Conservation (phyloP, 352 stramenopile species). For the Globisporangium camurandrum region DNA sequence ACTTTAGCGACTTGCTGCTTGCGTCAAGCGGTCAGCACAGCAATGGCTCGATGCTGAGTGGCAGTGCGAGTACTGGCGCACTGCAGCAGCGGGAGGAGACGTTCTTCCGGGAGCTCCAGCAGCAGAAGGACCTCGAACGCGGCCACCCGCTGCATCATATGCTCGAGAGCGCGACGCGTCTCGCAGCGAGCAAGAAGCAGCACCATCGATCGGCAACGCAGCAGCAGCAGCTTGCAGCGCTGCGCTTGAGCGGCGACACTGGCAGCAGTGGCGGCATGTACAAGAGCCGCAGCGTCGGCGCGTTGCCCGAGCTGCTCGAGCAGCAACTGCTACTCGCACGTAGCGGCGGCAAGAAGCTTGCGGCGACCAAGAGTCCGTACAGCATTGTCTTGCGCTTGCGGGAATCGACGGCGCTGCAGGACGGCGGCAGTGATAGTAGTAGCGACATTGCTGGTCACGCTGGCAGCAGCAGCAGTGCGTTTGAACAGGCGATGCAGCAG, state of each 20-base stretch:
- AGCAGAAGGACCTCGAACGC: conserved; percentile 38
- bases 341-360: too few relatives aligned
- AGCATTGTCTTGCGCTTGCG: conserved; percentile 38
- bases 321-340: conserved; percentile 17
- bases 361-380: conserved; percentile 42
- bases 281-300: conserved; percentile 29
- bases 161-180: conserved; percentile 43
- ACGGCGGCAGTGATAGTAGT: neutral
- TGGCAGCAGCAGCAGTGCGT: too few relatives aligned
- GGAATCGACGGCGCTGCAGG: conserved; percentile 1
- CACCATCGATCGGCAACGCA: conserved; percentile 8
- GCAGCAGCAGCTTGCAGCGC: conserved; percentile 35
- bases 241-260: conserved; percentile 10
- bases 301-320: conserved; percentile 31
- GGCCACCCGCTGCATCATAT: conserved; percentile 67
- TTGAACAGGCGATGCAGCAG: too few relatives aligned
- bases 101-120: conserved; percentile 67
- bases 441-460: too few relatives aligned
- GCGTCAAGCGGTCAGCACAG: too few relatives aligned
- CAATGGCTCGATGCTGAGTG: too few relatives aligned
- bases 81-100: conserved; percentile 38
- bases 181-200: conserved; percentile 25
- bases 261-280: conserved; percentile 21
- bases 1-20: conserved; percentile 8
- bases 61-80: neutral